phyloP scores from a whole-genome alignment of 73 alveolate genomes.

The Halteria grandinella region DNA sequence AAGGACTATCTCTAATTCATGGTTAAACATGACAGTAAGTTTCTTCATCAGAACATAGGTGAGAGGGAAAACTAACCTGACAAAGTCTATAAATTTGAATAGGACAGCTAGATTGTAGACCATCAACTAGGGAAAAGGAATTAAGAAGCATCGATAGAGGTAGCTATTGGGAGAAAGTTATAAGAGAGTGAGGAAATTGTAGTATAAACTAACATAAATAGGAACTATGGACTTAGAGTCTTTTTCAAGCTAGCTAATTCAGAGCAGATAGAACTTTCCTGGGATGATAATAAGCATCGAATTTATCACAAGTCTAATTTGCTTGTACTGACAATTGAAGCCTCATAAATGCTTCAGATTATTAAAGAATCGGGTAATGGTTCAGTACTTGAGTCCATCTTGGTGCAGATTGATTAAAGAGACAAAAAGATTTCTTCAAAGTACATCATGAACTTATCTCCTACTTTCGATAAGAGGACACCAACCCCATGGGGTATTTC shows the following conservation, averaged over 20 bases:
- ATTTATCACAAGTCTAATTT: no score
- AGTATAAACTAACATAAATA: no score
- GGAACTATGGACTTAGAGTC: no score
- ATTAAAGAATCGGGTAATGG: neutral
- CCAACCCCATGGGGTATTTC: neutral
- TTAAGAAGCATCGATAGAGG: no score
- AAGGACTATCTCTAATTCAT: no score
- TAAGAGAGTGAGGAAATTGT: no score
- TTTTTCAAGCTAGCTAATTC: no score
- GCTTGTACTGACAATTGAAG: neutral
- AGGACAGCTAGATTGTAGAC: neutral
- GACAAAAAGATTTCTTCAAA: neutral
- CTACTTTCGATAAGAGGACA: neutral
- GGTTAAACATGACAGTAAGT: neutral
- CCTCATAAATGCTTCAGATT: neutral
- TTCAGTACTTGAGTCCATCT: neutral
- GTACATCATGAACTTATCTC: neutral
- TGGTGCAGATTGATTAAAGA: neutral
- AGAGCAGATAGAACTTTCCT: neutral
- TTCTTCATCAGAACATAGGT: neutral
- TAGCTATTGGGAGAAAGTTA: no score
- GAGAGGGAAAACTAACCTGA: neutral
- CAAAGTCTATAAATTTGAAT: neutral
- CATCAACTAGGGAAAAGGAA: no score
- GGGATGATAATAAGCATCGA: neutral